phyloP scores from a whole-genome alignment of 2,329 filamentous ascomycete species.

The Aspergillus proliferans region DNA sequence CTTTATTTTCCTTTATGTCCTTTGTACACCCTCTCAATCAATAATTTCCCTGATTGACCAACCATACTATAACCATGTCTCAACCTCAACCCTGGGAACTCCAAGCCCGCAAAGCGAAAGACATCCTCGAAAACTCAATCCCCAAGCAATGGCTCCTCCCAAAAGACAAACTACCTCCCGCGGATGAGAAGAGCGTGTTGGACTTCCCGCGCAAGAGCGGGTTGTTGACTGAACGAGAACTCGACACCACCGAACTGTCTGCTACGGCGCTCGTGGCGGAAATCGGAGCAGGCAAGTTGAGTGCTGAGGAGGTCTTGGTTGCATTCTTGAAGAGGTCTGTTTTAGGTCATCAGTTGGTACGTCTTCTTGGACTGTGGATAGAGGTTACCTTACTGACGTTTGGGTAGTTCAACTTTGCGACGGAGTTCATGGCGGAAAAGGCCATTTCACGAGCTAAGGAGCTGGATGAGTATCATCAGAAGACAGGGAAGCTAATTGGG shows the following conservation, averaged over 20 bases:
- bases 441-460: conserved; percentile 28
- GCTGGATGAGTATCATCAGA: conserved; percentile 25
- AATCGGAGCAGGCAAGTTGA: conserved; percentile 23
- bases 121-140: conserved; percentile 28
- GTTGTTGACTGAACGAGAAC: conserved; percentile 43
- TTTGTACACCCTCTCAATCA: neutral
- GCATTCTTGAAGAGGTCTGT: conserved; percentile 30
- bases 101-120: conserved; percentile 27
- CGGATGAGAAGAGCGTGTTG: conserved; percentile 23
- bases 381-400: neutral
- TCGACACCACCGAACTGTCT: conserved; percentile 46
- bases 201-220: conserved; percentile 39
- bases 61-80: conserved; percentile 13
- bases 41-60: neutral
- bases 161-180: conserved; percentile 19
- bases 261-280: conserved; percentile 22
- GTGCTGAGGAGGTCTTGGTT: conserved; percentile 26
- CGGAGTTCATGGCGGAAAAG: conserved; percentile 32
- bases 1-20: neutral
- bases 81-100: conserved; percentile 20
- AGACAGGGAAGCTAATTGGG: conserved; percentile 42
- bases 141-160: conserved; percentile 31
- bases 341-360: conserved; percentile 28
- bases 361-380: neutral
- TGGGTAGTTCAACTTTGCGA: conserved; percentile 30